Conservation (phyloP, 2,329 filamentous ascomycete genomes). For the Arthrocladium fulminans region DNA sequence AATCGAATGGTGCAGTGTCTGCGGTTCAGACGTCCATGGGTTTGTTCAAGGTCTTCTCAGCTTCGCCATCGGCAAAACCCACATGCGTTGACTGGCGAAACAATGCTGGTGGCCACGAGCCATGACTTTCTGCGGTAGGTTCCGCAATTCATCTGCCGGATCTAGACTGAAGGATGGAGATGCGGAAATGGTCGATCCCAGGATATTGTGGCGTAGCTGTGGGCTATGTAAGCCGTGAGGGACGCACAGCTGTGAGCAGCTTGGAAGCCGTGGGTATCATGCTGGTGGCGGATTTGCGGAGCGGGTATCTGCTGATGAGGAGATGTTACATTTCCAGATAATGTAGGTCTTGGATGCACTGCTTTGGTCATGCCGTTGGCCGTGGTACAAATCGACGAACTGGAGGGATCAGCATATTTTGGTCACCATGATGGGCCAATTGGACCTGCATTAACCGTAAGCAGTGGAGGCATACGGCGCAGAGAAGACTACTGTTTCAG, state of each 20-base stretch:
- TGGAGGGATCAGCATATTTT: conserved; percentile 11
- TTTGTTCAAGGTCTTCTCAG: conserved; percentile 8
- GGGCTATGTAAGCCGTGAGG: neutral
- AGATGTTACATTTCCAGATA: conserved; percentile 13
- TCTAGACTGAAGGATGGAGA: conserved; percentile 11
- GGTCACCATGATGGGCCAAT: conserved; percentile 16
- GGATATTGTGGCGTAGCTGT: conserved; percentile 6
- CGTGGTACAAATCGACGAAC: conserved; percentile 8
- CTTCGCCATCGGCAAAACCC: neutral
- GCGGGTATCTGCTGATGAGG: conserved; percentile 11
- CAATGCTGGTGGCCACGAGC: conserved; percentile 2
- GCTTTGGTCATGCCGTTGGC: conserved; percentile 16
- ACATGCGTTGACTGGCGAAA: conserved; percentile 6
- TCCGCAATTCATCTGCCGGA: neutral
- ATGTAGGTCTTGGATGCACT: conserved; percentile 13
- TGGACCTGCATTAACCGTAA: conserved; percentile 11
- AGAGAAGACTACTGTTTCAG: conserved; percentile 11
- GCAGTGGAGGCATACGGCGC: conserved; percentile 14
- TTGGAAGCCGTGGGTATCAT: conserved; percentile 11
- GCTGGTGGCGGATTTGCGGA: conserved; percentile 13
- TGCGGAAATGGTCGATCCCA: conserved; percentile 12
- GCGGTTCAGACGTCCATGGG: conserved; percentile 9
- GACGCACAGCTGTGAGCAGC: conserved; percentile 12
- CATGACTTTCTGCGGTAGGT: conserved; percentile 10
- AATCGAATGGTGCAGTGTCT: conserved; percentile 12